A percentile compares a stretch with the other conserved stretches of the same genome.
phyloP scores from a whole-genome alignment of 257 asterid species.

The Voacanga thouarsii region DNA sequence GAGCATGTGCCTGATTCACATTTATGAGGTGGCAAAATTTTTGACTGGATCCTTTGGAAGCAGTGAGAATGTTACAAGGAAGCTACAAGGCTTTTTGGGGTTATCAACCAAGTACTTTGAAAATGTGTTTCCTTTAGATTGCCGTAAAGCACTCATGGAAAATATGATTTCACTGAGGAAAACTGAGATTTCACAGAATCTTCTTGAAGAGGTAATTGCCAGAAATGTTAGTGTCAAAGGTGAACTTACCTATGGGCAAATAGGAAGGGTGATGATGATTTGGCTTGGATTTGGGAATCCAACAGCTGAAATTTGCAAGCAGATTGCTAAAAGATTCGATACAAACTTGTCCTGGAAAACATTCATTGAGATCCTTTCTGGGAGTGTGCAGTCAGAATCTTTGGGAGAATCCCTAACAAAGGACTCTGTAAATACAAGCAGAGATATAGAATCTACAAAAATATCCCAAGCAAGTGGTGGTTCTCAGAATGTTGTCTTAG shows the following conservation, averaged over 20 bases:
- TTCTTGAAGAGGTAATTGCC: conserved; percentile 36
- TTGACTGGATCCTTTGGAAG: conserved; percentile 20
- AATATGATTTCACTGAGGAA: conserved; percentile 37
- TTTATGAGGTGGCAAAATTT: conserved; percentile 33
- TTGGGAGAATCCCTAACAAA: not conserved
- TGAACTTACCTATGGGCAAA: conserved; percentile 33
- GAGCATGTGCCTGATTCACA: conserved; percentile 31
- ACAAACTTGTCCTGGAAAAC: conserved; percentile 33
- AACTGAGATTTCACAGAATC: conserved; percentile 30
- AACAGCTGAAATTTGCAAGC: conserved; percentile 12
- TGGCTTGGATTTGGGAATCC: conserved; percentile 43
- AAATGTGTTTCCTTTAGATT: conserved; percentile 42
- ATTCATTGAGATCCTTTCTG: conserved; percentile 28
- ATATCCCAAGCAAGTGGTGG: not conserved
- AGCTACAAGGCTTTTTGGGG: conserved; percentile 17
- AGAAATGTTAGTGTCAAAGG: conserved; percentile 5
- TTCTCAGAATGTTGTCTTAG: not conserved
- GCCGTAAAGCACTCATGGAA: conserved; percentile 30
- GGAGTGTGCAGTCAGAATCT: conserved; percentile 1
- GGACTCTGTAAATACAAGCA: not conserved
- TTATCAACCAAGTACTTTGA: conserved; percentile 28
- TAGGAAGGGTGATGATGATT: conserved; percentile 42
- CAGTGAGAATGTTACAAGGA: conserved; percentile 13
- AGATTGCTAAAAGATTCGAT: conserved; percentile 17
- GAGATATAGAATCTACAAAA: not conserved